Evolutionary conservation across 2,329 filamentous ascomycete genomes (phyloP).

Genomic region (Ophiostoma australiae): DNA sequence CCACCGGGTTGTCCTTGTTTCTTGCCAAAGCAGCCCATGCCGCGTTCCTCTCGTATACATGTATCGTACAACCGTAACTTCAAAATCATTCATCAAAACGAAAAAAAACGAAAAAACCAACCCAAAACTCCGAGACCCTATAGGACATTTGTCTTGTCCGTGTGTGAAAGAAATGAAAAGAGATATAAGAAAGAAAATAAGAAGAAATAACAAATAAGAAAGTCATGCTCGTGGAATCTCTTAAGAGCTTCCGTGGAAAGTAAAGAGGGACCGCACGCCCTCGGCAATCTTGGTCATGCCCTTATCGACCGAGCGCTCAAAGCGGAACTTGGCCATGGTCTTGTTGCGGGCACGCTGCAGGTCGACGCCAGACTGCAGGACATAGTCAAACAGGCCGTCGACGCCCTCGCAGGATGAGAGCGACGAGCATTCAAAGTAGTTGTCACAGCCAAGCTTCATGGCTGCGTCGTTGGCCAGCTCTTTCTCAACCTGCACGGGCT

Average conservation of each 20-base stretch:
- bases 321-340: conserved; percentile 25
- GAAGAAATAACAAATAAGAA: background rate
- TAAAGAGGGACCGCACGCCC: conserved; percentile 25
- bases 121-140: conserved; percentile 8
- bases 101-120: background rate
- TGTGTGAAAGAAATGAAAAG: background rate
- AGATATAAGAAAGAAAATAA: background rate
- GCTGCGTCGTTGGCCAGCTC: conserved; percentile 22
- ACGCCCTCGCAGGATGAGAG: conserved; percentile 25
- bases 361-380: conserved; percentile 25
- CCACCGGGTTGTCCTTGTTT: background rate
- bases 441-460: conserved; percentile 19
- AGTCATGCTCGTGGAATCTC: background rate
- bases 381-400: conserved; percentile 26
- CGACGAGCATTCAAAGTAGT: conserved; percentile 30
- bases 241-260: conserved; percentile 15
- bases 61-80: background rate
- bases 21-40: background rate
- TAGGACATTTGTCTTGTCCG: background rate
- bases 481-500: conserved; percentile 23
- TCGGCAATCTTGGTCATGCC: conserved; percentile 26
- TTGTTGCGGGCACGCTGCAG: conserved; percentile 24
- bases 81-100: conserved; percentile 8
- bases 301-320: conserved; percentile 27
- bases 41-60: background rate